Percentiles rank a stretch among this genome's conserved stretches.
Conservation (phyloP, 352 stramenopile genomes). For the Phytophthora podocarpi region DNA sequence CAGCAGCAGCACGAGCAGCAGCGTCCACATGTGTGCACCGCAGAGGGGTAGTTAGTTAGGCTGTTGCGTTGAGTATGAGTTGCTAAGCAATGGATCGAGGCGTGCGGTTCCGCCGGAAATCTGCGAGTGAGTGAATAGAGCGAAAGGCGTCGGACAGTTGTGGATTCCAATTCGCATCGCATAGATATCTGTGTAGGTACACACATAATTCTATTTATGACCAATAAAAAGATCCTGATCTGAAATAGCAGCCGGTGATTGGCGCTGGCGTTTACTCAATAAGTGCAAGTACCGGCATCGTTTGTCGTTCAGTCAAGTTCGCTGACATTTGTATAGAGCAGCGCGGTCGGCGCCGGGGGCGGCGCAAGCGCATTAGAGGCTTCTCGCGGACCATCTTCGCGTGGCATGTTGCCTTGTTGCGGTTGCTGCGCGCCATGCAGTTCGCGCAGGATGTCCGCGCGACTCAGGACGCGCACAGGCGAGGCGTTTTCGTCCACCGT, state of each 20-base stretch:
- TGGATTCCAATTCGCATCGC: too few species aligned
- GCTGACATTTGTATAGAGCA: constrained; percentile 41
- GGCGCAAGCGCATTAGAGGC: neutral
- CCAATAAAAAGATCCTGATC: constrained; percentile 17
- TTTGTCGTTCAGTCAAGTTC: constrained; percentile 48
- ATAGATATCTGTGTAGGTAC: too few species aligned
- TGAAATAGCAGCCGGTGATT: neutral
- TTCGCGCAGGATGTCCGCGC: constrained; percentile 60
- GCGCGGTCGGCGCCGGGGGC: neutral
- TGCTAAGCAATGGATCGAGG: too few species aligned
- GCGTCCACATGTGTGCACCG: constrained; percentile 31
- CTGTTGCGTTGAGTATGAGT: neutral
- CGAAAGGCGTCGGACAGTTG: constrained; percentile 7
- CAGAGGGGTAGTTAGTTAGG: neutral
- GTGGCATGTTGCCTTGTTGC: neutral
- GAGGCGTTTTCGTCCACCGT: neutral
- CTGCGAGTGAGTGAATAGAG: constrained; percentile 16
- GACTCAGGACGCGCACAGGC: constrained; percentile 50
- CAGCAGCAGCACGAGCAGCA: constrained; percentile 49
- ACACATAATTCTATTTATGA: too few species aligned
- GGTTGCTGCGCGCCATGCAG: constrained; percentile 19
- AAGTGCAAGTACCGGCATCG: constrained; percentile 14
- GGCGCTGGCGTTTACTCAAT: neutral
- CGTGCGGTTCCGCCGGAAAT: too few species aligned
- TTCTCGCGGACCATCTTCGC: too few species aligned